Percentiles rank a stretch among this genome's conserved stretches.
Conservation (phyloP, 2,329 filamentous ascomycete genomes). For the Aspergillus sp. region DNA sequence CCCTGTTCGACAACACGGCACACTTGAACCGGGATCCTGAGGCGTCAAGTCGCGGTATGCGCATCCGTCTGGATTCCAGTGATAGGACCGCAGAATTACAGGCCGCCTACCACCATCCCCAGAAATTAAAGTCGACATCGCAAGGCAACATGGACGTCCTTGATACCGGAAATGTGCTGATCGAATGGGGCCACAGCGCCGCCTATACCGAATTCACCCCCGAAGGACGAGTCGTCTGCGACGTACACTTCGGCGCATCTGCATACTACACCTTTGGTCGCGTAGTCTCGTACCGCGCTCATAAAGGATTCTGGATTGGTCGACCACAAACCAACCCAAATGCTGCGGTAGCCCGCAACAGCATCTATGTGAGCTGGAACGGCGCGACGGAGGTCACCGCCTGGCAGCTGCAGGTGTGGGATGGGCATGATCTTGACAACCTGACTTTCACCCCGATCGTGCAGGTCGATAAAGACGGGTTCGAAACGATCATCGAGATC, state of each 20-base stretch:
- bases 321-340: conserved; percentile 33
- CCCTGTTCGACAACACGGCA: conserved; percentile 34
- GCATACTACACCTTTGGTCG: conserved; percentile 23
- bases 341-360: conserved; percentile 17
- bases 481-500: conserved; percentile 23
- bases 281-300: conserved; percentile 48
- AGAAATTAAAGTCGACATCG: conserved; percentile 29
- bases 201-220: conserved; percentile 44
- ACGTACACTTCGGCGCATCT: conserved; percentile 40
- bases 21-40: conserved; percentile 12
- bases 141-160: conserved; percentile 36
- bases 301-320: conserved; percentile 48
- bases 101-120: conserved; percentile 31
- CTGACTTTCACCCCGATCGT: conserved; percentile 10
- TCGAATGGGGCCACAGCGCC: conserved; percentile 45
- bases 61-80: conserved; percentile 31
- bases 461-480: conserved; percentile 19
- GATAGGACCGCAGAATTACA: conserved; percentile 34
- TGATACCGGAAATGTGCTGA: conserved; percentile 37
- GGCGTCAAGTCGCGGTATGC: conserved; percentile 37
- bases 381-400: conserved; percentile 35
- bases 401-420: conserved; percentile 22
- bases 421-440: conserved; percentile 4
- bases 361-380: conserved; percentile 40
- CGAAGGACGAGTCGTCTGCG: conserved; percentile 47